Evolutionary conservation across 2,329 filamentous ascomycete species (phyloP), one percentile per base, ranked within the genome.

Genomic region (Amylocarpus encephaloides): DNA sequence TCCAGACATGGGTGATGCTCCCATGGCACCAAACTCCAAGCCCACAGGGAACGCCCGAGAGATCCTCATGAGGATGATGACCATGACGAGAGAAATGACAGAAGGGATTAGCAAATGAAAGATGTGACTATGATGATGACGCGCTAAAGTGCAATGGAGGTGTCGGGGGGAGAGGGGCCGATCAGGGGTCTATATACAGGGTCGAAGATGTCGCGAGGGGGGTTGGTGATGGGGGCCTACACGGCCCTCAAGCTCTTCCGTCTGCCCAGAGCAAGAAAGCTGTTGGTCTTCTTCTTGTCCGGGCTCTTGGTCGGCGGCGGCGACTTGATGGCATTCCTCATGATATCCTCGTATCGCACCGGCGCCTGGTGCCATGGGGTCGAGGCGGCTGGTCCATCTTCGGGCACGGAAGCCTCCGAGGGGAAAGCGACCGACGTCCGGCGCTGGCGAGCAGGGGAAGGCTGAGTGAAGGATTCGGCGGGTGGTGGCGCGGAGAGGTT

Each of bases 321-420:
- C 1, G 43, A 50, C 3, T 35, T 47, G 18, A 54, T 53, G 11
- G 42, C 56, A 35, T 16, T 46, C 16, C 42, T 55, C 49, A 59
- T 58, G 18, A 60, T 53, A 33, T 62, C 57, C 13, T 59, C 51
- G 34, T 61, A 61, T 16, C 33, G 42, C 10, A 59, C 7, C 4
- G 57, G 49, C 2, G 34, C 46, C 10, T 50, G 46, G 3, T 39
- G 16, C 3, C 39, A 18, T 34, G n/a, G 39, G 12, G 19, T 41
- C 6, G 51, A 50, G 15, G 39, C 41, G 3, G 41, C 29, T 16
- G 51, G 42, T 3, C 49, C n/a, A 2, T 16, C 29, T 41, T 40
- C 16, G 15, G 29, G 18, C 5, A 18, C 18, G 5, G 40, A 47
- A 34, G 15, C 34, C n/a, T 46, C 18, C 6, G 47, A 16, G 15